Evolutionary conservation across 495 filamentous ascomycete species (phyloP).

Genomic region (Cetradonia linearis): DNA sequence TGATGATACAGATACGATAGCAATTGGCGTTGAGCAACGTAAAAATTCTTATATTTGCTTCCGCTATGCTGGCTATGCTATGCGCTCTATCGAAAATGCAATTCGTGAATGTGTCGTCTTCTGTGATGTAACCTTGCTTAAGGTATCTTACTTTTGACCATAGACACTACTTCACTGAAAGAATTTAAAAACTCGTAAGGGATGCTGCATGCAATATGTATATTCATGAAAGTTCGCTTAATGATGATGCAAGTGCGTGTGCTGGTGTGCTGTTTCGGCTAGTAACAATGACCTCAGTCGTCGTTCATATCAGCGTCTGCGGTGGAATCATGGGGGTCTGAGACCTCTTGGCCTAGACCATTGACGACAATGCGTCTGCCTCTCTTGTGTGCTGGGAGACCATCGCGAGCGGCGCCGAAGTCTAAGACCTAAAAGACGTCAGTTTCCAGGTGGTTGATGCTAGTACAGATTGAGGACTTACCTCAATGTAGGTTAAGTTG

Average conservation of each 20-base stretch:
- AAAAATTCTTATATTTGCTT: not conserved
- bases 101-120: constrained; percentile 6
- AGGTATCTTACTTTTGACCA: constrained; percentile 13
- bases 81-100: constrained; percentile 3
- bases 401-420: constrained; percentile 83
- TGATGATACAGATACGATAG: not conserved
- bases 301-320: constrained; percentile 37
- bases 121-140: not conserved
- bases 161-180: constrained; percentile 3
- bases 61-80: constrained; percentile 8
- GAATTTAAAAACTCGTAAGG: not conserved
- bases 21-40: not conserved
- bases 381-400: constrained; percentile 60
- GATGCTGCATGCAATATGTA: not conserved
- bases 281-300: constrained; percentile 15
- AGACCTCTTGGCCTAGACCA: constrained; percentile 38
- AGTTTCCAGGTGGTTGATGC: not conserved
- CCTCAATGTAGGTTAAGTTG: constrained; percentile 89
- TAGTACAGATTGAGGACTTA: constrained; percentile 35
- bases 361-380: constrained; percentile 77
- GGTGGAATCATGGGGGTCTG: constrained; percentile 27
- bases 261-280: not conserved
- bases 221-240: not conserved
- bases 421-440: constrained; percentile 55
- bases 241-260: not conserved